Evolutionary conservation across 2,329 filamentous ascomycete genomes (phyloP).

Genomic region (Endothia cerciana): DNA sequence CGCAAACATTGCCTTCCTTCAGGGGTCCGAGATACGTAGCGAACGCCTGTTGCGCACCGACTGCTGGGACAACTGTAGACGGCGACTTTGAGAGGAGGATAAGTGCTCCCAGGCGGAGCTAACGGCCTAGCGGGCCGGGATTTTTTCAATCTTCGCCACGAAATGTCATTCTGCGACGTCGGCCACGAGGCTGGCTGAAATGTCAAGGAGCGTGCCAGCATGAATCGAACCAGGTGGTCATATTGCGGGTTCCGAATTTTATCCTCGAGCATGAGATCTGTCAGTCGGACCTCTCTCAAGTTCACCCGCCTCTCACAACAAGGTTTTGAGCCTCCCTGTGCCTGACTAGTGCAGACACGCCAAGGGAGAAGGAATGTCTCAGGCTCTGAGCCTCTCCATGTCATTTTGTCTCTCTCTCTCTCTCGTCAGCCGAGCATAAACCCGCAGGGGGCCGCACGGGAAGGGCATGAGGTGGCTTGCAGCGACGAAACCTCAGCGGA

Average conservation of each 20-base stretch:
- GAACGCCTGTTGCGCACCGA: too few species aligned
- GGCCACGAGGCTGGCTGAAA: neutral
- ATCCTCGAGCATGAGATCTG: too few species aligned
- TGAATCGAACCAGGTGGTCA: too few species aligned
- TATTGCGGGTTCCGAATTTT: too few species aligned
- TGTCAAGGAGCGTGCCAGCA: neutral
- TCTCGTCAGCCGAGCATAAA: neutral
- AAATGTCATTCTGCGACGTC: neutral
- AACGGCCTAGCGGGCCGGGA: neutral
- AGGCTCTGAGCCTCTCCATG: neutral
- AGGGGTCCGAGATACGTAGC: neutral
- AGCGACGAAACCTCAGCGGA: constrained; percentile 1
- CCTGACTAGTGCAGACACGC: neutral
- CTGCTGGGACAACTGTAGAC: too few species aligned
- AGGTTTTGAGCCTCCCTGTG: neutral
- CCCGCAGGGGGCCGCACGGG: neutral
- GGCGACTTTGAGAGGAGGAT: too few species aligned
- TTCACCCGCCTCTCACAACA: neutral
- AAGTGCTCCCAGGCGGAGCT: neutral
- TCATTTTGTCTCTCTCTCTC: neutral
- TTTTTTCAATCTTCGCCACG: neutral
- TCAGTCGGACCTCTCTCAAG: too few species aligned
- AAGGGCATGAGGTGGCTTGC: constrained; percentile 3
- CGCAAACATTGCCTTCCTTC: neutral
- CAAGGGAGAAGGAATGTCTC: neutral